Percentiles rank a stretch among this genome's conserved stretches.
Evolutionary conservation across 1,284 basidiomycete genomes (phyloP).

Genomic region (Kwoniella shivajii): DNA sequence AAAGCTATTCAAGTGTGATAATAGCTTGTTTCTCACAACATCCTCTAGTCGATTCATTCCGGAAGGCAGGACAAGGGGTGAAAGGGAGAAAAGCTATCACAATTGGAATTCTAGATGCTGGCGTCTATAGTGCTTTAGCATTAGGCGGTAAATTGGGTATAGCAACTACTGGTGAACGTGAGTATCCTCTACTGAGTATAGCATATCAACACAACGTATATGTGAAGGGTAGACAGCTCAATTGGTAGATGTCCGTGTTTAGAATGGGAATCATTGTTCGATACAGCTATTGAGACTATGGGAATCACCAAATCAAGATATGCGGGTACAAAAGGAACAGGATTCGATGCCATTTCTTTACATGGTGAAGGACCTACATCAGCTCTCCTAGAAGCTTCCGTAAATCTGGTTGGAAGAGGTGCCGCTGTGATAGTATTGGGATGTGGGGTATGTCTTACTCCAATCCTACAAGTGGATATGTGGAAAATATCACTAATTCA

Average conservation of each 20-base stretch:
- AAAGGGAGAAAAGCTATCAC: neutral
- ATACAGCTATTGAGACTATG: constrained; percentile 14
- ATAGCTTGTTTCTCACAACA: constrained; percentile 22
- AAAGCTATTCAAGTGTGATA: constrained; percentile 12
- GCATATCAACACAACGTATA: too few relatives aligned
- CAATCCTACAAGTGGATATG: neutral
- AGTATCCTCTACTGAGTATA: neutral
- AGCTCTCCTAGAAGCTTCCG: constrained; percentile 11
- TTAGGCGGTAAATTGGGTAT: constrained; percentile 19
- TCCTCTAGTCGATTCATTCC: constrained; percentile 15
- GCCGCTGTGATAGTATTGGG: constrained; percentile 21
- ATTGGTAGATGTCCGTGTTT: neutral
- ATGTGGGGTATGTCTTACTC: constrained; percentile 14
- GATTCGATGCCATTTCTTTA: constrained; percentile 21
- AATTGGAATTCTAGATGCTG: constrained; percentile 19
- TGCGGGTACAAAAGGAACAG: constrained; percentile 22
- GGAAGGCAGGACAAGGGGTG: neutral
- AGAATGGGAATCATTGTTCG: constrained; percentile 25
- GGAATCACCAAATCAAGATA: constrained; percentile 11
- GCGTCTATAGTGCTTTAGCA: constrained; percentile 10
- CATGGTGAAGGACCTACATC: constrained; percentile 14
- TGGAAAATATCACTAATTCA: neutral
- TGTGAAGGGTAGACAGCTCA: too few relatives aligned
- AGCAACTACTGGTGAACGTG: constrained; percentile 22
- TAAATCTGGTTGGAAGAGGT: constrained; percentile 9